Percentiles rank a stretch among this genome's conserved stretches.
phyloP scores from a whole-genome alignment of 176 grass and related monocot species.

The Bromus sterilis region DNA sequence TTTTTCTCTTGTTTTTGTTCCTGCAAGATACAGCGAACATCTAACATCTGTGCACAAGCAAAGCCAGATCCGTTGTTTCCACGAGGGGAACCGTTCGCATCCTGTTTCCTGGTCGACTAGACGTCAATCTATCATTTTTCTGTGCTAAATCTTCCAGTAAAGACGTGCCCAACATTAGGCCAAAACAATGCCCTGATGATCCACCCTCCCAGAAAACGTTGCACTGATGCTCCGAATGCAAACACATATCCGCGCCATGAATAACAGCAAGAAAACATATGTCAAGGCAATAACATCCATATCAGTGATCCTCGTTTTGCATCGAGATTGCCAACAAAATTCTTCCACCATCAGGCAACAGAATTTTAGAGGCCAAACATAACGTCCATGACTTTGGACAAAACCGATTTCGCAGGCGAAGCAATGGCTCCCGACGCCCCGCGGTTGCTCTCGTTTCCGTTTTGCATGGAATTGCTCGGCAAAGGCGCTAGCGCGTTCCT shows the following conservation, averaged over 20 bases:
- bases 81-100: background rate
- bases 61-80: conserved; percentile 4
- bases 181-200: too few relatives aligned
- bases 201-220: too few relatives aligned
- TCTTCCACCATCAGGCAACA: background rate
- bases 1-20: background rate
- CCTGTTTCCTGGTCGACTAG: background rate
- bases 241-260: too few relatives aligned
- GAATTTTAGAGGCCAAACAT: conserved; percentile 77
- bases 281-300: background rate
- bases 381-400: conserved; percentile 83
- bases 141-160: background rate
- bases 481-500: conserved; percentile 26
- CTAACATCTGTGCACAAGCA: background rate
- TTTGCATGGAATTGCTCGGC: conserved; percentile 33
- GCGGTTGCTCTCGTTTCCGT: conserved; percentile 19
- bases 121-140: background rate
- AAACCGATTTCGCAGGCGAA: conserved; percentile 63
- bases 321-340: background rate
- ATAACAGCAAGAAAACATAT: background rate
- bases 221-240: too few relatives aligned
- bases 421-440: conserved; percentile 54
- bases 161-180: background rate
- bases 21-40: conserved; percentile 13
- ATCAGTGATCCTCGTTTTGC: background rate